These are phyloP conservation scores for Coemansia reversa DNA, from an alignment of 192 early-diverging fungal genomes.

Conservation along the genomic window DNA sequence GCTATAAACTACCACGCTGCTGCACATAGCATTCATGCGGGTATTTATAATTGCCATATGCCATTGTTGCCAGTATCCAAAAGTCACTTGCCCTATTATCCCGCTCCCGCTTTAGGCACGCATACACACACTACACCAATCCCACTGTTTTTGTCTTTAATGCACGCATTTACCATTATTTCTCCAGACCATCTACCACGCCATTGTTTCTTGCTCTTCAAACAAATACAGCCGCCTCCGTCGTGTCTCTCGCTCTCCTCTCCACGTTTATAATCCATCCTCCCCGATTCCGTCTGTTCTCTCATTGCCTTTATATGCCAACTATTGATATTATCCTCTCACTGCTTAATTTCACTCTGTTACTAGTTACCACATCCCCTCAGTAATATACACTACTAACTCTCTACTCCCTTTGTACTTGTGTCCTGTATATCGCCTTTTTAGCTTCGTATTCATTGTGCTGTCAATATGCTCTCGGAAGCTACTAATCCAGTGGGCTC, in stretches of 20 bases:
- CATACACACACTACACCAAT: neutral
- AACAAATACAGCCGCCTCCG: neutral
- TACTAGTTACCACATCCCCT: neutral
- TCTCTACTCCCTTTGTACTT: neutral
- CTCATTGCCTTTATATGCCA: neutral
- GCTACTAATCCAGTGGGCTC: conserved; percentile 7
- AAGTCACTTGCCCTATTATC: conserved; percentile 1
- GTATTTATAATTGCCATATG: neutral
- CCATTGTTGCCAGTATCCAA: neutral
- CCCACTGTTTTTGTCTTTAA: neutral
- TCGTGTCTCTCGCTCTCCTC: neutral
- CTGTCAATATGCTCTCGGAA: conserved; percentile 26
- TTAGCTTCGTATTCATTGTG: neutral
- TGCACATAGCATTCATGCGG: neutral
- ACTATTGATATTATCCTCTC: neutral
- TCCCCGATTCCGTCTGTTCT: neutral
- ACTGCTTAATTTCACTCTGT: neutral
- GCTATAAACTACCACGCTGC: neutral
- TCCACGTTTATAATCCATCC: neutral
- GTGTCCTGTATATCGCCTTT: neutral
- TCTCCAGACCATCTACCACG: neutral
- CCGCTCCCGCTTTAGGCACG: neutral
- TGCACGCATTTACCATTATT: neutral
- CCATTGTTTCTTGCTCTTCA: neutral
- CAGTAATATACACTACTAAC: neutral